A percentile compares a stretch with the other conserved stretches of the same genome.
phyloP scores from a whole-genome alignment of 2,329 filamentous ascomycete genomes.

The Domatiomyces catenatus region DNA sequence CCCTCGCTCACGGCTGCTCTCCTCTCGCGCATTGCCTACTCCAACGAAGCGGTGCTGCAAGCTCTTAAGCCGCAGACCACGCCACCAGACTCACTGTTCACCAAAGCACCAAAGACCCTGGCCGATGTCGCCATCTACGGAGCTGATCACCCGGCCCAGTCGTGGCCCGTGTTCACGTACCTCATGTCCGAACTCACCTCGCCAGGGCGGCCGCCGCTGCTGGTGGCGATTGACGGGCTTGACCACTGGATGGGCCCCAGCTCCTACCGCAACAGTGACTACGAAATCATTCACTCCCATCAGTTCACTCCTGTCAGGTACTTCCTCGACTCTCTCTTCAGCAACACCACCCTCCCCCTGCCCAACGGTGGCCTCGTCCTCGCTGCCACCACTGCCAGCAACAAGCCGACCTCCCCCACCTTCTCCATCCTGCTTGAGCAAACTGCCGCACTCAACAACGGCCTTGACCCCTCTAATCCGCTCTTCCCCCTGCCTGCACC shows the following conservation, averaged over 20 bases:
- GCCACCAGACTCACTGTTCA: conserved; percentile 40
- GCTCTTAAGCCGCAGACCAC: conserved; percentile 35
- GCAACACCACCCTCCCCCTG: conserved; percentile 31
- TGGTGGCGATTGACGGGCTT: conserved; percentile 66
- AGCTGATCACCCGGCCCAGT: conserved; percentile 57
- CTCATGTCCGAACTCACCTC: conserved; percentile 64
- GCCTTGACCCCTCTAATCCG: conserved; percentile 22
- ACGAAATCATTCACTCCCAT: conserved; percentile 67
- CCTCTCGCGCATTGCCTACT: conserved; percentile 54
- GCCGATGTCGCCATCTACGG: conserved; percentile 52
- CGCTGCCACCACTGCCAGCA: conserved; percentile 58
- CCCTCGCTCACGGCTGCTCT: conserved; percentile 61
- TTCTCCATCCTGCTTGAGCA: conserved; percentile 52
- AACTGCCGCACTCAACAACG: conserved; percentile 27
- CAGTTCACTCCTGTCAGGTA: conserved; percentile 62
- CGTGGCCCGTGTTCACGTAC: conserved; percentile 66
- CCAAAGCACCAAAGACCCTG: conserved; percentile 42
- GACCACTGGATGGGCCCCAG: conserved; percentile 66
- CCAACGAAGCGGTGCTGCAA: conserved; percentile 53
- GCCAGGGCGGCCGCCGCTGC: conserved; percentile 43
- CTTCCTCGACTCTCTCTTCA: conserved; percentile 58
- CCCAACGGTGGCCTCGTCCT: conserved; percentile 67
- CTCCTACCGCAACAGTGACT: conserved; percentile 57
- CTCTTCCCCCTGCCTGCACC: conserved; percentile 35
- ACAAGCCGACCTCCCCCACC: conserved; percentile 47